Evolutionary conservation across 495 filamentous ascomycete species (phyloP).

Genomic region (Xylaria scruposa): DNA sequence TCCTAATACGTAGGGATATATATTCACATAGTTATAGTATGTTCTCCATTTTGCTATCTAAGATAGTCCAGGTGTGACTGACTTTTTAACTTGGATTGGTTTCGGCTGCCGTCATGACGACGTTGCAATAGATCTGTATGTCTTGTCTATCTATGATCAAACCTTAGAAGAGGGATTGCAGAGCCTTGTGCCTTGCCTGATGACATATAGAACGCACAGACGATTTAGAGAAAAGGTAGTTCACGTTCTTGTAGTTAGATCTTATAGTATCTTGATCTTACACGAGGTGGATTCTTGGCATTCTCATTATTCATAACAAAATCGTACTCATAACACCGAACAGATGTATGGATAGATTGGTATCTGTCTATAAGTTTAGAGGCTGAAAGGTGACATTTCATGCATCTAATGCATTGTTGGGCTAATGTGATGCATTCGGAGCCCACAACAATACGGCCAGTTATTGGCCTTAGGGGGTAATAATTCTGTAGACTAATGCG

Average conservation of each 20-base stretch:
- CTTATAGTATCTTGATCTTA: neutral
- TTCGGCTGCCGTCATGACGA: neutral
- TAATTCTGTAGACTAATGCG: slow-evolving; percentile 1
- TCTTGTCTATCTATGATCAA: neutral
- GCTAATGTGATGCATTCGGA: slow-evolving; percentile 9
- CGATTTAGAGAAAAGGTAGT: neutral
- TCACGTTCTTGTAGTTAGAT: neutral
- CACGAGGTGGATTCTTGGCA: neutral
- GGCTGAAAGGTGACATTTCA: slow-evolving; percentile 15
- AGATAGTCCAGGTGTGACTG: neutral
- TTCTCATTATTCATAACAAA: neutral
- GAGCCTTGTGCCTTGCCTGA: neutral
- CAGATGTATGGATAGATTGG: neutral
- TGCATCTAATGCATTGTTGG: slow-evolving; percentile 9
- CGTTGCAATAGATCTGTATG: neutral
- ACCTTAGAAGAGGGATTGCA: neutral
- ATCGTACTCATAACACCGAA: neutral
- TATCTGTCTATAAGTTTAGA: neutral
- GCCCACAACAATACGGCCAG: neutral
- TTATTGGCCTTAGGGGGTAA: neutral
- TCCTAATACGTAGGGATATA: neutral
- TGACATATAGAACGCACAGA: neutral
- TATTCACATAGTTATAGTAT: neutral
- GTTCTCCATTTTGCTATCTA: neutral
- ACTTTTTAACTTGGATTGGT: neutral